Conservation (phyloP, 1,139 yeast genomes). For the Suhomyces panamericanus region DNA sequence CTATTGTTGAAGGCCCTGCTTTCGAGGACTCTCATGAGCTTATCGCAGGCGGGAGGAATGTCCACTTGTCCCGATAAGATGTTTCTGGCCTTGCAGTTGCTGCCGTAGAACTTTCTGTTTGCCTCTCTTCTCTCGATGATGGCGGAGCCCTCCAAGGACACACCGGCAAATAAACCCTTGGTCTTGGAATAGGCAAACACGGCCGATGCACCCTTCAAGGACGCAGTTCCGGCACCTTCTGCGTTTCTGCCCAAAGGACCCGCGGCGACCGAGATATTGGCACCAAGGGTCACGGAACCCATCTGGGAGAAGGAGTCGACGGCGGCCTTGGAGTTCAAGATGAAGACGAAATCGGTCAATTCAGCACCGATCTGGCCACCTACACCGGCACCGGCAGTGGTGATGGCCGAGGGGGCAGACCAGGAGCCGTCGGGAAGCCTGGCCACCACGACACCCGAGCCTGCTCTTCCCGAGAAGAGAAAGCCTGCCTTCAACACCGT, state of each 20-base stretch:
- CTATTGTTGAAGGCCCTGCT: conserved; percentile 77
- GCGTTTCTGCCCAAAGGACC: conserved; percentile 98
- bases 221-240: conserved; percentile 96
- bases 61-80: conserved; percentile 85
- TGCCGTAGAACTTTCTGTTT: conserved; percentile 90
- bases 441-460: conserved; percentile 94
- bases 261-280: conserved; percentile 95
- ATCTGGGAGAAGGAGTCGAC: conserved; percentile 92
- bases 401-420: conserved; percentile 98
- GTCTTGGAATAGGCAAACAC: conserved; percentile 93
- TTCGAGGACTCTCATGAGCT: conserved; percentile 82
- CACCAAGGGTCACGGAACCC: conserved; percentile 94
- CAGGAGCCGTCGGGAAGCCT: conserved; percentile 91
- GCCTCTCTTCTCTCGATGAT: conserved; percentile 95
- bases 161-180: conserved; percentile 96
- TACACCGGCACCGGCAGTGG: conserved; percentile 97
- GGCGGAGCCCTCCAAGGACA: conserved; percentile 94
- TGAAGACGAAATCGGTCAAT: conserved; percentile 93
- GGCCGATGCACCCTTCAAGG: conserved; percentile 84
- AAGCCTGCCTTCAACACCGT: conserved; percentile 97
- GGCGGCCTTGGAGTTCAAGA: conserved; percentile 81
- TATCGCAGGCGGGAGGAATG: conserved; percentile 91
- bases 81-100: conserved; percentile 77
- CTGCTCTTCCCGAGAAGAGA: conserved; percentile 94
- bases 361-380: conserved; percentile 98